phyloP scores from a whole-genome alignment of 2,329 filamentous ascomycete genomes.

The Leptographium procerum region DNA sequence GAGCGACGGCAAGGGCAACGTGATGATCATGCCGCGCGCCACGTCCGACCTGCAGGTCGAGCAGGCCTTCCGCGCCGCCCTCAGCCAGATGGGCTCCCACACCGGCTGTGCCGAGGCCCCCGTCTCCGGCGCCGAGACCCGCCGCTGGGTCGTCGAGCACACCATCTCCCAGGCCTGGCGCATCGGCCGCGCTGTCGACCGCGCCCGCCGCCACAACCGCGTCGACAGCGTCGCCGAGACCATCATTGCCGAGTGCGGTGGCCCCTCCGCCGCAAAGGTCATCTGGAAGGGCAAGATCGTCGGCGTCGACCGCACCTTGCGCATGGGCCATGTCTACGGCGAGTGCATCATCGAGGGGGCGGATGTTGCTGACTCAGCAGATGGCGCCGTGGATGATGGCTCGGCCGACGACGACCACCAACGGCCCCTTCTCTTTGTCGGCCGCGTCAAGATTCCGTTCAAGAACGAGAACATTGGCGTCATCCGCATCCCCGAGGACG shows the following conservation, averaged over 20 bases:
- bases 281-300: conserved; percentile 56
- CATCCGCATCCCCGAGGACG: conserved; percentile 18
- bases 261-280: conserved; percentile 38
- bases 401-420: not conserved
- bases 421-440: conserved; percentile 21
- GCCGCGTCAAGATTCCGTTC: conserved; percentile 53
- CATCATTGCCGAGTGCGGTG: conserved; percentile 48
- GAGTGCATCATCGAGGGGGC: conserved; percentile 44
- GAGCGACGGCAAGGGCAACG: conserved; percentile 40
- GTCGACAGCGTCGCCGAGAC: conserved; percentile 43
- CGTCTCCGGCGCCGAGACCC: conserved; percentile 36
- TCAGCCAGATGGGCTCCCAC: conserved; percentile 44
- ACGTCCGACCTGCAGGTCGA: conserved; percentile 36
- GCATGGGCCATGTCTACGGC: conserved; percentile 48
- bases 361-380: conserved; percentile 22
- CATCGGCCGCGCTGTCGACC: conserved; percentile 48
- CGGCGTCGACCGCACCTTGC: conserved; percentile 42
- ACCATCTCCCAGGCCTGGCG: conserved; percentile 43
- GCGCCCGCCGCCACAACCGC: conserved; percentile 35
- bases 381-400: not conserved
- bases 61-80: conserved; percentile 35
- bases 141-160: conserved; percentile 38
- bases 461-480: conserved; percentile 66
- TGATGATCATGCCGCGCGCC: conserved; percentile 36
- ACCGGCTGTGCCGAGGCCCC: conserved; percentile 37